phyloP scores from a whole-genome alignment of 2,329 filamentous ascomycete species.

The Fusarium begoniae region DNA sequence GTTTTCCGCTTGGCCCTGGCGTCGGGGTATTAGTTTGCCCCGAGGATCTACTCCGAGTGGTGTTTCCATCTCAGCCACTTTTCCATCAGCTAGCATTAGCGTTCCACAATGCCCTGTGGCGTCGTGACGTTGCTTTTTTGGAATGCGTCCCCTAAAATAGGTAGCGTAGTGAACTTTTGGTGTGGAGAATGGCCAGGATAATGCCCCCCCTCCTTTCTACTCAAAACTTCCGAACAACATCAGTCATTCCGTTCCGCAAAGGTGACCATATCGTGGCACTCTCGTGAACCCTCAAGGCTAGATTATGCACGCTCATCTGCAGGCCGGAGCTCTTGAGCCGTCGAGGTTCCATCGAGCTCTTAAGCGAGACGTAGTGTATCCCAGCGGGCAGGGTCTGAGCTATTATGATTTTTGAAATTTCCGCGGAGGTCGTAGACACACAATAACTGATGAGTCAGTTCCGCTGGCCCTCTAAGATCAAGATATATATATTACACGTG shows the following conservation, averaged over 20 bases:
- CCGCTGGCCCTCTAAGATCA: not conserved
- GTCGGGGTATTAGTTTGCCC: not conserved
- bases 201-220: too few species aligned
- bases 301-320: not conserved
- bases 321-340: not conserved
- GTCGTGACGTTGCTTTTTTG: not conserved
- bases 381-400: not conserved
- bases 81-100: not conserved
- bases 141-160: not conserved
- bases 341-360: not conserved
- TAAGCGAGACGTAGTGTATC: not conserved
- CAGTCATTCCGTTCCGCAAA: not conserved
- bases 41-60: not conserved
- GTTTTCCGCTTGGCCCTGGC: not conserved
- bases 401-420: constrained; percentile 33
- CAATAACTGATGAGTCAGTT: not conserved
- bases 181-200: not conserved
- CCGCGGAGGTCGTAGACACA: not conserved
- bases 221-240: not conserved
- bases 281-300: not conserved
- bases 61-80: not conserved
- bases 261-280: not conserved
- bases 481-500: not conserved
- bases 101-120: not conserved
- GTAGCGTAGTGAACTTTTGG: not conserved